Conservation (phyloP, 768 basidiomycete genomes). For the Russula emetica region DNA sequence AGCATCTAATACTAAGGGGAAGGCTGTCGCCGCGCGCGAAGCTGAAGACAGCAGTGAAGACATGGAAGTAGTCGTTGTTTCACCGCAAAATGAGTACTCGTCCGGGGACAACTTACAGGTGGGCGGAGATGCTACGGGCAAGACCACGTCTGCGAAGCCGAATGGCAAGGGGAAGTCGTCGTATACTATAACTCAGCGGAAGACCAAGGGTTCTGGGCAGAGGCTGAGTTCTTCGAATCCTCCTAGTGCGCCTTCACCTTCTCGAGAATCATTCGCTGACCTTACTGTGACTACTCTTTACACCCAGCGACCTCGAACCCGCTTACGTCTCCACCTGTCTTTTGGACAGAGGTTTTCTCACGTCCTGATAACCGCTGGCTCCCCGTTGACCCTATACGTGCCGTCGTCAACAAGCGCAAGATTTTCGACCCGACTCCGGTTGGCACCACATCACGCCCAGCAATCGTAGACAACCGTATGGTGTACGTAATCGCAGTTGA, state of each 20-base stretch:
- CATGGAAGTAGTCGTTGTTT: conserved; percentile 37
- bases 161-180: conserved; percentile 55
- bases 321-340: conserved; percentile 69
- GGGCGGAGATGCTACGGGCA: conserved; percentile 34
- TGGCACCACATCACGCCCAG: conserved; percentile 24
- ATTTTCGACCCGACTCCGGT: conserved; percentile 62
- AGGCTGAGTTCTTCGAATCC: conserved; percentile 35
- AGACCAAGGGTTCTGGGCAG: conserved; percentile 48
- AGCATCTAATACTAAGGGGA: conserved; percentile 39
- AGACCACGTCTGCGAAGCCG: conserved; percentile 35
- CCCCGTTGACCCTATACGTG: conserved; percentile 84
- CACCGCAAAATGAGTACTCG: conserved; percentile 29
- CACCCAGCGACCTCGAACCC: conserved; percentile 47
- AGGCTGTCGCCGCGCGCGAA: conserved; percentile 33
- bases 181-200: conserved; percentile 56
- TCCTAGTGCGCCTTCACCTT: conserved; percentile 13
- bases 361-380: conserved; percentile 89
- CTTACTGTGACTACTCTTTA: not conserved
- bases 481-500: conserved; percentile 91
- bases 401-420: conserved; percentile 73
- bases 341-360: conserved; percentile 98
- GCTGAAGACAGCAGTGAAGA: conserved; percentile 39
- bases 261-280: not conserved
- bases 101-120: conserved; percentile 42
- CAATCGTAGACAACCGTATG: conserved; percentile 71